Conservation (phyloP, 2,329 filamentous ascomycete genomes). For the Acarospora socialis region DNA sequence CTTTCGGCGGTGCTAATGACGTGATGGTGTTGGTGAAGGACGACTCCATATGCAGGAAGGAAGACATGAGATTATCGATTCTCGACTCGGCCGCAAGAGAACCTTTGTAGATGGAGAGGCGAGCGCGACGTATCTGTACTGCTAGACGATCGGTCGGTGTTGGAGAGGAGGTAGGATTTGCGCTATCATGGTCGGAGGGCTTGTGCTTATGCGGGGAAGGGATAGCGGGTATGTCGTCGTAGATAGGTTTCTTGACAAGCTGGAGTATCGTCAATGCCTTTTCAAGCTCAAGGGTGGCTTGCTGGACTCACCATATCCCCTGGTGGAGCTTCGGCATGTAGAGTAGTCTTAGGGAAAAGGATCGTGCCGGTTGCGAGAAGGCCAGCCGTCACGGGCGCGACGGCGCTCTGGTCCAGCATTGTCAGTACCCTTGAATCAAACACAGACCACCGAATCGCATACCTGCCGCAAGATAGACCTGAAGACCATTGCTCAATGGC, state of each 20-base stretch:
- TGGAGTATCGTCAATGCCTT: constrained; percentile 8
- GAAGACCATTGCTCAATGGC: constrained; percentile 34
- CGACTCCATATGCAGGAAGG: constrained; percentile 71
- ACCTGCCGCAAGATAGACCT: constrained; percentile 39
- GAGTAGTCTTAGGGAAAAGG: constrained; percentile 31
- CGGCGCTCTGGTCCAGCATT: constrained; percentile 30
- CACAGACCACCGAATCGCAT: constrained; percentile 2
- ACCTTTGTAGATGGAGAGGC: constrained; percentile 66
- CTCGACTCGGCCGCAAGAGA: constrained; percentile 62
- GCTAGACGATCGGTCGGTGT: constrained; percentile 86
- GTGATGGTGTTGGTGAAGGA: constrained; percentile 82
- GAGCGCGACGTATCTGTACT: constrained; percentile 61
- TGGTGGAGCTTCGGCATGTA: constrained; percentile 34
- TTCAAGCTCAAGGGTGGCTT: constrained; percentile 3
- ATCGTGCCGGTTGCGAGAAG: constrained; percentile 29
- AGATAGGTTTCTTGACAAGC: constrained; percentile 54
- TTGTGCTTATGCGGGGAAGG: constrained; percentile 17
- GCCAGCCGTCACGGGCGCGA: constrained; percentile 32
- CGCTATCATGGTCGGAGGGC: constrained; percentile 9
- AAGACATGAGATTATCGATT: constrained; percentile 64
- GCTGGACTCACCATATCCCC: constrained; percentile 5
- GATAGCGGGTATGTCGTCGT: constrained; percentile 45
- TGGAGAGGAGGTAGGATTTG: constrained; percentile 30
- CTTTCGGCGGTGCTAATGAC: constrained; percentile 70
- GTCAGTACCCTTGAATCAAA: constrained; percentile 15